Evolutionary conservation across 768 basidiomycete genomes (phyloP).

Genomic region (Hypholoma sublateritium): DNA sequence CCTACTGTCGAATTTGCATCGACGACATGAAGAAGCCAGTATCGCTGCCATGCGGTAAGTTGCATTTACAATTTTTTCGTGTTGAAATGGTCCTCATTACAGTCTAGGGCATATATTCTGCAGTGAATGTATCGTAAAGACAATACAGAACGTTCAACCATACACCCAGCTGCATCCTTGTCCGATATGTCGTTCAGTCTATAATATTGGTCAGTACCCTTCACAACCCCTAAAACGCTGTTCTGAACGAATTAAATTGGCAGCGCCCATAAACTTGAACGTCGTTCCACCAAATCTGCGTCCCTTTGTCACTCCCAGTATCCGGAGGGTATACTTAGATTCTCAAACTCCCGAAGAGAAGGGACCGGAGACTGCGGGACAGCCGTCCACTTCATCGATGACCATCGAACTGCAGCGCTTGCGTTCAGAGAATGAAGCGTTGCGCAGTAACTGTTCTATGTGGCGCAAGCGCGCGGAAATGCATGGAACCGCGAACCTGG

Average conservation of each 20-base stretch:
- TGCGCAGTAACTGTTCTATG: constrained; percentile 40
- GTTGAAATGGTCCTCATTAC: not conserved
- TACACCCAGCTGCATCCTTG: constrained; percentile 50
- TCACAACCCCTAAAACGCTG: not conserved
- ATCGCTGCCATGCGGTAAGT: constrained; percentile 63
- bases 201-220: constrained; percentile 48
- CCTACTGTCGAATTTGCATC: constrained; percentile 61
- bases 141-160: constrained; percentile 47
- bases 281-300: constrained; percentile 58
- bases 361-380: constrained; percentile 7
- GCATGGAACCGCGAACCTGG: constrained; percentile 47
- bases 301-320: constrained; percentile 54
- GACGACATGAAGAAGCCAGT: constrained; percentile 55
- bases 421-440: constrained; percentile 41
- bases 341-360: constrained; percentile 16
- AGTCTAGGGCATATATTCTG: constrained; percentile 63
- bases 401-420: constrained; percentile 38
- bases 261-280: constrained; percentile 47
- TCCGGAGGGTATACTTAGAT: constrained; percentile 58
- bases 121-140: constrained; percentile 52
- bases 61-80: not conserved
- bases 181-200: constrained; percentile 56
- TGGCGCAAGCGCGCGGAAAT: constrained; percentile 52
- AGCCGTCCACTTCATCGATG: not conserved
- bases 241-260: constrained; percentile 1